Base-by-base conservation (phyloP, 2,329 filamentous ascomycete genomes). In the Fusarium sp. region DNA sequence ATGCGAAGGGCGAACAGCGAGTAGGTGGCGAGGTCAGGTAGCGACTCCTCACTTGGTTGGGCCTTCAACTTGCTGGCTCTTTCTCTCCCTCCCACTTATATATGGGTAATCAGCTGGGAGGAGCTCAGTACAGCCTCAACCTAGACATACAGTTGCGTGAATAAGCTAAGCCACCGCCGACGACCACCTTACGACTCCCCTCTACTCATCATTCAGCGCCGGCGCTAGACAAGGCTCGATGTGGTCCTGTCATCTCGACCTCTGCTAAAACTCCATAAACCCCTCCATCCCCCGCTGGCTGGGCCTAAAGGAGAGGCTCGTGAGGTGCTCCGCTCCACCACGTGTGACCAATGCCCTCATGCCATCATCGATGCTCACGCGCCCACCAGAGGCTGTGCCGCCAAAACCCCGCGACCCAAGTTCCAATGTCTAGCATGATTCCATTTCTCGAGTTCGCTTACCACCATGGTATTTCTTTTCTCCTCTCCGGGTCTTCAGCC, bases 281-380 rank as follows among this genome's bases (percentile, higher is more conserved):
- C 35, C 30, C 58, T 63, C 58, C 37, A 30, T n/a, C 41, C 41
- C 8, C 16, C 45, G 56, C 30, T 30, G 45, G 25, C 45, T 50
- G 16, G 37, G 66, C 35, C 67, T 48, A 71, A 63, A 18, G 45
- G 16, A 50, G 43, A 54, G 48, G 57, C 72, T 60, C 52, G 59
- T 64, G 68, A 65, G 57, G 23, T 59, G 48, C 57, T 56, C 52
- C 34, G 48, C 60, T 56, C 52, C 34, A 68, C 59, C 48, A 59
- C 70, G 66, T 75, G 70, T 75, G 74, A 71, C 68, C 64, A 71
- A 63, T 66, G 56, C 43, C 60, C 41, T 56, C 34, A 67, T 60
- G 52, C 64, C 43, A 66, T 66, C 45, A 61, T 67, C 50, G n/a
- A 25, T 71, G 67, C 59, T 64, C 67, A 68, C 66, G 60, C 67